Evolutionary conservation across 306 rosid species (phyloP), one percentile per base, ranked within the genome.

Genomic region (Lathyrus aphaca): DNA sequence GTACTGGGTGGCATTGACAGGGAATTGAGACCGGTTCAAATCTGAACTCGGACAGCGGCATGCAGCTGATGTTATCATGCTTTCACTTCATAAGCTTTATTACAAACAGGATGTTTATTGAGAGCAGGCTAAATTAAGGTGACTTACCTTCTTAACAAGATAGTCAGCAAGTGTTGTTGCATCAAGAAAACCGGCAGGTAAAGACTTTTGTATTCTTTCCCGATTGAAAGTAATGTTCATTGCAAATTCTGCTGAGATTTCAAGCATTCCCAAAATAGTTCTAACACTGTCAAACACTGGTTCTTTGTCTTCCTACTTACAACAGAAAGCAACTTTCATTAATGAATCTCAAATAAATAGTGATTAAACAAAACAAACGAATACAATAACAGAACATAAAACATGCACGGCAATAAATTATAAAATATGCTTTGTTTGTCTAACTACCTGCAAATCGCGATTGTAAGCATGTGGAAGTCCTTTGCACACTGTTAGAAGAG

Each of bases 141-240:
- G 39, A 38, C 82, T 82, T 65, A 82, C 99, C 99, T 91, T 94
- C 5, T 85, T 88, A 75, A 94, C 97, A 40, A 94, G 99, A 77
- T 94, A 94, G 79, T 94, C 99, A 11, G 99, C 96, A n/a, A 94
- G 97, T 10, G 97, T 94, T 10, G 99, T 94, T 80, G 99, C 99
- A 77, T 94, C 99, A 25, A 94, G 99, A 91, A 82, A 85, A 69
- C 97, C 97, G 13, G 99, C 97, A 67, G 99, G 99, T 77, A 94
- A 83, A 53, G 92, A 82, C 74, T 82, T 89, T 32, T 75, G 84
- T 79, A 94, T 88, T 87, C 92, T 91, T 72, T 84, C 96, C 75
- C 8, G 79, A 74, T 91, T 91, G 76, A 81, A 91, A 30, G 96
- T 77, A 69, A 94, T 84, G 77, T 94, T 91, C 75, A 77, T 80